Evolutionary conservation across 495 filamentous ascomycete genomes (phyloP).

Genomic region (Pyrenula massariospora): DNA sequence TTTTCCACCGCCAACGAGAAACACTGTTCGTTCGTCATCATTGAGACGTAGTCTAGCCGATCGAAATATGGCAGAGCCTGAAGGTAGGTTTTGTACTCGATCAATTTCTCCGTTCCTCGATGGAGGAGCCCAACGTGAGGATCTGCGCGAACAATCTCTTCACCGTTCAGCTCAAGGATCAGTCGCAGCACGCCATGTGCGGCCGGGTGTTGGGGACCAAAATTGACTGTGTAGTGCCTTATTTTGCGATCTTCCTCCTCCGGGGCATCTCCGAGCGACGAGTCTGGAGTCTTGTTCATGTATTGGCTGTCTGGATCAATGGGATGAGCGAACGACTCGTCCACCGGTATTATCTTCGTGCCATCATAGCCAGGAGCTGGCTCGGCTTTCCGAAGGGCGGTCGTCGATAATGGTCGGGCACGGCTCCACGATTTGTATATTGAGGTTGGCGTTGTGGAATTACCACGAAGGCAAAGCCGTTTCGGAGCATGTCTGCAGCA

Average conservation of each 20-base stretch:
- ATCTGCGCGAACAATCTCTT: slow-evolving; percentile 93
- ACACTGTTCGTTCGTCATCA: slow-evolving; percentile 99
- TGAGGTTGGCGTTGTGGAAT: slow-evolving; percentile 23
- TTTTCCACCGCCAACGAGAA: slow-evolving; percentile 94
- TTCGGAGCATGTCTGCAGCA: slow-evolving; percentile 45
- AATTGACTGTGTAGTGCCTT: slow-evolving; percentile 98
- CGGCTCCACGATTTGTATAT: slow-evolving; percentile 19
- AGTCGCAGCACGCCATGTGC: slow-evolving; percentile 96
- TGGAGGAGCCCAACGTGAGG: slow-evolving; percentile 96
- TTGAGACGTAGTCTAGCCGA: slow-evolving; percentile 96
- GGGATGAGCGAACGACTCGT: slow-evolving; percentile 41
- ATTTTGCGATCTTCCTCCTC: slow-evolving; percentile 69
- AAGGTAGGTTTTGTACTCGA: slow-evolving; percentile 98
- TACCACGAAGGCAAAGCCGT: slow-evolving; percentile 47
- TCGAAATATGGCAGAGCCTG: slow-evolving; percentile 99
- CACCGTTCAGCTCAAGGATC: slow-evolving; percentile 95
- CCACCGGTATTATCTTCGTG: slow-evolving; percentile 46
- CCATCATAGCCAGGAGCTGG: slow-evolving; percentile 42
- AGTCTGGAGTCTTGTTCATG: slow-evolving; percentile 27
- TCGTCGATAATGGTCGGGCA: slow-evolving; percentile 56
- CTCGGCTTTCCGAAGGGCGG: slow-evolving; percentile 51
- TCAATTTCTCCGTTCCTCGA: slow-evolving; percentile 98
- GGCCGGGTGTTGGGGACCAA: slow-evolving; percentile 97
- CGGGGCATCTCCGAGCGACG: slow-evolving; percentile 29
- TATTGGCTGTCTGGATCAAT: slow-evolving; percentile 31